Base-by-base conservation (phyloP, 1,139 yeast genomes). In the Kodamaea anthophila region DNA sequence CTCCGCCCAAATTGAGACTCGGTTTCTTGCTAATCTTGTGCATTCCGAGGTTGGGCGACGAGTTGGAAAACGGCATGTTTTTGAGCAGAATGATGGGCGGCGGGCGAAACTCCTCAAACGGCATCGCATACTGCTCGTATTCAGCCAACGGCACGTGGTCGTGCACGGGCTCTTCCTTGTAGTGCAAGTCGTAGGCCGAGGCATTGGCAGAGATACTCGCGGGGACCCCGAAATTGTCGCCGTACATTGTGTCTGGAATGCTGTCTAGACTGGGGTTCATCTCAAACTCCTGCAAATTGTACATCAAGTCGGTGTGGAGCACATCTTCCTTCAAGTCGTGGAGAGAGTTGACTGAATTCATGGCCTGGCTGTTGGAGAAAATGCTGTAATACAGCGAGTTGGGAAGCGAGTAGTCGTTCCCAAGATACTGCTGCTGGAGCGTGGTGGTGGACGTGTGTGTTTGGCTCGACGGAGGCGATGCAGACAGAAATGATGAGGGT, bases 251-350 rank as follows among this genome's bases (percentile, higher is more conserved):
- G 23, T 56, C 58, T 5, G 57, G 58, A 23, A 55, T 48, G 4
- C 55, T 49, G 19, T 58, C 61, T 16, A 56, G 43, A 2, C 58
- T 50, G 6, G 51, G 56, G 32, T 49, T 53, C 25, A 53, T 37
- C 15, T 56, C 60, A 28, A 51, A 51, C 22, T 55, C 61, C 14
- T 44, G 41, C 23, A 44, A 32, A 32, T 47, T 48, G 35, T 54
- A 53, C 41, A 55, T 40, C 24, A 51, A 44, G 28, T 51, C 57
- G 29, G 40, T 23, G 10, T 34, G 32, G 30, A 41, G 34, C 24
- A 42, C 31, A 23, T 42, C 51, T 4, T 43, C 39, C 16, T 47
- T 51, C 29, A 42, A 37, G 23, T 41, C 33, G 22, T 43, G 44
- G 16, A 43, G 40, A 13, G 42, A 37, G 20, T 33, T 38, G 25